Conservation (phyloP, 129 eudicot genomes). For the Flaveria linearis region DNA sequence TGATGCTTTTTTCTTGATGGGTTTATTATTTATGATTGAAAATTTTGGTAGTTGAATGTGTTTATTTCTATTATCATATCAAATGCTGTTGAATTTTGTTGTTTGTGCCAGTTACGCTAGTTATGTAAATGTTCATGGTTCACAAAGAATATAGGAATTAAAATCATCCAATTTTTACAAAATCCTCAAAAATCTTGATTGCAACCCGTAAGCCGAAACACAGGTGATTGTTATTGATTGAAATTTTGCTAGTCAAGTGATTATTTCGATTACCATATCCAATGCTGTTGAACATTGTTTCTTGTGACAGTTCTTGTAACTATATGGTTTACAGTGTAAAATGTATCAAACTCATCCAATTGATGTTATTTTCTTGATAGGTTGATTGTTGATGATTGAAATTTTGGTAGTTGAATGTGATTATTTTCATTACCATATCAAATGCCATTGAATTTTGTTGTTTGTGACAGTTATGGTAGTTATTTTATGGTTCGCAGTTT, state of each 20-base stretch:
- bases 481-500: no score
- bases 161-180: neutral
- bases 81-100: neutral
- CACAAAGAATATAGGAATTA: neutral
- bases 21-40: neutral
- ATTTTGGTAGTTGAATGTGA: neutral
- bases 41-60: neutral
- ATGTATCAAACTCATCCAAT: no score
- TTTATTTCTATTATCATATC: neutral
- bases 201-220: neutral
- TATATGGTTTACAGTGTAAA: no score
- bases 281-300: no score
- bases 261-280: no score
- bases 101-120: neutral
- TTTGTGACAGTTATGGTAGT: neutral
- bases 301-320: no score
- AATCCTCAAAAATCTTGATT: neutral
- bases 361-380: constrained; percentile 12
- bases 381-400: neutral
- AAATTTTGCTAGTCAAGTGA: no score
- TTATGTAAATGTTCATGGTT: neutral
- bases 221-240: neutral
- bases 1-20: constrained; percentile 13
- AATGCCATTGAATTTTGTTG: neutral
- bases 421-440: constrained; percentile 4